phyloP scores from a whole-genome alignment of 2,329 filamentous ascomycete genomes.

The Verticillium albo-atrum region DNA sequence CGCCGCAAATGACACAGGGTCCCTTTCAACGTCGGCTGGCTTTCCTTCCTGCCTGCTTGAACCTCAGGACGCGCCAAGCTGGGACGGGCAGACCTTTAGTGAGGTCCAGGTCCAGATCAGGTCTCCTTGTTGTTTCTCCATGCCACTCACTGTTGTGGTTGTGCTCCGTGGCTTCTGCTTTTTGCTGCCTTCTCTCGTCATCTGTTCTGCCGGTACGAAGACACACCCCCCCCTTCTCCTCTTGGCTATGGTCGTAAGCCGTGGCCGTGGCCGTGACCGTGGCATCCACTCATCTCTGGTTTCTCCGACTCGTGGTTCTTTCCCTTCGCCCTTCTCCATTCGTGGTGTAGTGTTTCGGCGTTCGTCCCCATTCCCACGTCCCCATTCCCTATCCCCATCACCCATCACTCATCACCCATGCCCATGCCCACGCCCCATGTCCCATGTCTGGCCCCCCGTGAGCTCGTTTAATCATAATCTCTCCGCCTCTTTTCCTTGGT shows the following conservation, averaged over 20 bases:
- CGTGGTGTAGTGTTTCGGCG: slow-evolving; percentile 9
- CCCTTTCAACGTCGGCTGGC: too few relatives aligned
- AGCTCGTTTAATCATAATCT: slow-evolving; percentile 3
- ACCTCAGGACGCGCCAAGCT: too few relatives aligned
- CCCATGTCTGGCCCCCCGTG: too few relatives aligned
- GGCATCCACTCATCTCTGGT: neutral
- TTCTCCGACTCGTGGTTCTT: slow-evolving; percentile 1
- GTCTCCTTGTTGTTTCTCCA: neutral
- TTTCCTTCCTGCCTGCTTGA: too few relatives aligned
- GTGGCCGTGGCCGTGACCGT: too few relatives aligned
- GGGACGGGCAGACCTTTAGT: too few relatives aligned
- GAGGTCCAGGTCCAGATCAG: too few relatives aligned
- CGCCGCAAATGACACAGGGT: too few relatives aligned
- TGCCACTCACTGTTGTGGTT: neutral
- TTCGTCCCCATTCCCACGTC: neutral
- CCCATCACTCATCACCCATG: neutral
- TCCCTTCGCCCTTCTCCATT: neutral
- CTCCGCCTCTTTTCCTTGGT: neutral
- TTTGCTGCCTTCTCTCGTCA: neutral
- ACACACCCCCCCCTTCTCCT: slow-evolving; percentile 1
- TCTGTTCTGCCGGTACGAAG: too few relatives aligned
- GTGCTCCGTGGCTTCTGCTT: slow-evolving; percentile 4
- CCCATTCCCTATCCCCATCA: neutral
- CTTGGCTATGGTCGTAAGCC: neutral
- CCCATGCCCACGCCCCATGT: neutral